Evolutionary conservation across 2,329 filamentous ascomycete genomes (phyloP).

Genomic region (Emergomyces africanus): DNA sequence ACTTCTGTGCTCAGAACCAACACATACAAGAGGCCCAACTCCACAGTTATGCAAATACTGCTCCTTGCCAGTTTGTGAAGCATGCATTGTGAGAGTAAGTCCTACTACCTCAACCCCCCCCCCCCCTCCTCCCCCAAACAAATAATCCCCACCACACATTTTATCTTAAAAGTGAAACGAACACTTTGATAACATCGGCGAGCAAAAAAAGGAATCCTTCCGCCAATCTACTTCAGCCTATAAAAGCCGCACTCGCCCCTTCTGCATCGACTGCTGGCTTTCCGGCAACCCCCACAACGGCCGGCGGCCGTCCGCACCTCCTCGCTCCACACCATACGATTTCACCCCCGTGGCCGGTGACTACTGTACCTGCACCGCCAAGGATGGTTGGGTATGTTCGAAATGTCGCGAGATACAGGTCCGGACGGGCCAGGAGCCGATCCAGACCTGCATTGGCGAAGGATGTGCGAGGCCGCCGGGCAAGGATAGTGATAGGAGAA

Average conservation of each 20-base stretch:
- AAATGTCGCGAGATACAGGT: conserved; percentile 18
- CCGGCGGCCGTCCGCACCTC: conserved; percentile 11
- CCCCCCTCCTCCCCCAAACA: too few relatives aligned
- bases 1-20: conserved; percentile 15
- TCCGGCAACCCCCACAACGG: conserved; percentile 14
- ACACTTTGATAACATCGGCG: neutral
- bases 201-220: conserved; percentile 15
- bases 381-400: conserved; percentile 18
- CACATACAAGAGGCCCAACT: conserved; percentile 15
- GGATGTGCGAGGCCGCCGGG: conserved; percentile 13
- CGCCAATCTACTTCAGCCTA: conserved; percentile 17
- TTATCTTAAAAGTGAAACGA: too few relatives aligned
- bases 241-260: conserved; percentile 17
- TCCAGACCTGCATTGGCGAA: conserved; percentile 15
- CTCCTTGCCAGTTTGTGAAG: conserved; percentile 19
- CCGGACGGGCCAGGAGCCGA: conserved; percentile 10
- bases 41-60: conserved; percentile 16
- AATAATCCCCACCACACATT: too few relatives aligned
- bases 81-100: conserved; percentile 17
- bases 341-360: conserved; percentile 10
- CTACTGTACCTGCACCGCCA: conserved; percentile 17
- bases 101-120: neutral
- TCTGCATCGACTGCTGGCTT: conserved; percentile 19
- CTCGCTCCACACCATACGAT: conserved; percentile 6
- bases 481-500: conserved; percentile 15